Evolutionary conservation across 805 yeast species (phyloP), one percentile per base, ranked within the genome.

Genomic region (Zygoascus biomembranicola): DNA sequence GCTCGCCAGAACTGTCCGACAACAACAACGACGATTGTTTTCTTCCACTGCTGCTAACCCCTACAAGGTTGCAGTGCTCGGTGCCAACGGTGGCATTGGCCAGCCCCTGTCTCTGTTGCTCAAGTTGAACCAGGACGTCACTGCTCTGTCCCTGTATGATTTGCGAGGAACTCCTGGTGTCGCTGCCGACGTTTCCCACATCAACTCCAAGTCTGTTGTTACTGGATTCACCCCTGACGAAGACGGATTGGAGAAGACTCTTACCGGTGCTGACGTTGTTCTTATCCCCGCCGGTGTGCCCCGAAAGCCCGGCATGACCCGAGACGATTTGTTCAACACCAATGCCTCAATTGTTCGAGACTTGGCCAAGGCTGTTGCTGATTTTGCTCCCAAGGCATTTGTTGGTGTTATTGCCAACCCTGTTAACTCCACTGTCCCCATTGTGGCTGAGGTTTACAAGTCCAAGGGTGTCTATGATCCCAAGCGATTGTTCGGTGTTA

Each of bases 271-370:
- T 55, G 84, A 80, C 58, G 85, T 90, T 57, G 86, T 90, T 60
- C 81, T 90, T 61, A 87, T 90, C 73, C 97, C 97, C 69, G 97
- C 97, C 54, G 97, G 97, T 78, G 95, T 90, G 55, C 97, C 95
- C 77, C 87, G 95, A 82, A 90, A 90, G 78, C 97, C 97, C 63
- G 97, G 97, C 73, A 90, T 90, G 97, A 88, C 97, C 68, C 87
- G 97, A 79, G 97, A 90, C 71, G 97, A 90, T 70, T 78, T 90
- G 66, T 90, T 90, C 84, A 85, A 87, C 78, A 90, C 95, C 77
- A 90, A 90, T 69, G 97, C 97, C 51, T 85, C 95, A 51, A 90
- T 90, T 71, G 97, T 90, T 59, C 84, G 94, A 70, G 96, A 87
- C 73, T 79, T 90, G 72, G 96, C 96, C 69, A 77, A 84, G 73